A percentile compares a stretch with the other conserved stretches of the same genome.
These are phyloP conservation scores for Sugiyamaella lignohabitans DNA, from an alignment of 805 yeast genomes.

Conservation along the genomic window DNA sequence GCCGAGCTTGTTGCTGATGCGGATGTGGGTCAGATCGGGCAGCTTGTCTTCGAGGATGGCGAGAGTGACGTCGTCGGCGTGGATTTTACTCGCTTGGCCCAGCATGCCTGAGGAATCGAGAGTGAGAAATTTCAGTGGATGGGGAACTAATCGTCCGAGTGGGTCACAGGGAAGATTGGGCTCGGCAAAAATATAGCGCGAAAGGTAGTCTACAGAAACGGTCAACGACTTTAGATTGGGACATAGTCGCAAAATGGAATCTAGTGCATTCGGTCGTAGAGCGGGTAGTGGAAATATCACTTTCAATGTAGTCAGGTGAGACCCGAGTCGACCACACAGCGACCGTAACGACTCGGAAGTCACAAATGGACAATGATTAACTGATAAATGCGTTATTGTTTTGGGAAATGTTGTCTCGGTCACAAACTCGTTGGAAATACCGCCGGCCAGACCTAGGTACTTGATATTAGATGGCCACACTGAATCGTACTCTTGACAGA, in stretches of 20 bases:
- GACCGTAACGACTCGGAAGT: constrained; percentile 58
- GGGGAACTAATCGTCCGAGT: constrained; percentile 33
- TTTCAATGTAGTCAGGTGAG: constrained; percentile 51
- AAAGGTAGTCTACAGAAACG: constrained; percentile 73
- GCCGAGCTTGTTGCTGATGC: constrained; percentile 71
- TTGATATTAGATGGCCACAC: constrained; percentile 78
- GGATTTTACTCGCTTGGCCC: constrained; percentile 76
- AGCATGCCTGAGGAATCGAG: constrained; percentile 77
- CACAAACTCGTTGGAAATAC: constrained; percentile 76
- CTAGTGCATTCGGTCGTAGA: constrained; percentile 61
- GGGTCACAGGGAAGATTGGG: constrained; percentile 18
- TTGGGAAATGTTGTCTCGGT: constrained; percentile 57
- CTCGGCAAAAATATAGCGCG: constrained; percentile 39
- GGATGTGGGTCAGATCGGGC: constrained; percentile 56
- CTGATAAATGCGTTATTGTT: constrained; percentile 62
- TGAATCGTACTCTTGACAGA: constrained; percentile 45
- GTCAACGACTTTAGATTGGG: constrained; percentile 61
- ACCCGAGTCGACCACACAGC: constrained; percentile 60
- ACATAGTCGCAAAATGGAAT: constrained; percentile 66
- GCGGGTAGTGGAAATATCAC: constrained; percentile 88
- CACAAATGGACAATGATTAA: constrained; percentile 82
- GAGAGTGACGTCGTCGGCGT: constrained; percentile 82
- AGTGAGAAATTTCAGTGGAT: constrained; percentile 54
- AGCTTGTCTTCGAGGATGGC: constrained; percentile 75
- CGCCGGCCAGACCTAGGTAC: constrained; percentile 77